Evolutionary conservation across 202 grass and related monocot species (phyloP).

Genomic region (Setaria italica): DNA sequence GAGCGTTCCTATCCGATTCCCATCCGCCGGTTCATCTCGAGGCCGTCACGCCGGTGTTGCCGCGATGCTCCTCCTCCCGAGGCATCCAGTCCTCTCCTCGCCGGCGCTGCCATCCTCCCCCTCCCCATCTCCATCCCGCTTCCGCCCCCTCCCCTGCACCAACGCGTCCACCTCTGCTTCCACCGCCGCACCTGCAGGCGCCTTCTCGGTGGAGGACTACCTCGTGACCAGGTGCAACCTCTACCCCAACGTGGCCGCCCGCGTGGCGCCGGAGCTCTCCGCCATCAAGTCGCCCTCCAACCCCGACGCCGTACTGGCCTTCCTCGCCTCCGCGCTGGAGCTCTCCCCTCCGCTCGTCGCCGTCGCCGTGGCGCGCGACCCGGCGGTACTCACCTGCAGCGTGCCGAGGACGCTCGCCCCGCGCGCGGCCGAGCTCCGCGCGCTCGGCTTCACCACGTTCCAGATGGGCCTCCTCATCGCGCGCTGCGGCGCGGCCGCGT

Average conservation of each 20-base stretch:
- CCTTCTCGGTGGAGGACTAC: conserved; percentile 27
- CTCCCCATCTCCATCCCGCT: background rate
- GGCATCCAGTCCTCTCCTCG: background rate
- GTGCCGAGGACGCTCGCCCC: conserved; percentile 29
- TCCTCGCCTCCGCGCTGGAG: conserved; percentile 28
- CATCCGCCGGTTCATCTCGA: background rate
- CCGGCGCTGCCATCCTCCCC: background rate
- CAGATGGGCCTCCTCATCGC: conserved; percentile 28
- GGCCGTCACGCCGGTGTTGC: background rate
- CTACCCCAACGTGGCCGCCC: conserved; percentile 35
- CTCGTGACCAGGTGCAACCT: conserved; percentile 36
- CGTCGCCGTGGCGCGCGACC: conserved; percentile 26
- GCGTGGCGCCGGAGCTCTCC: conserved; percentile 36
- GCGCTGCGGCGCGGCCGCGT: conserved; percentile 29
- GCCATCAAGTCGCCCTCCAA: conserved; percentile 43
- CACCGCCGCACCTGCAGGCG: background rate
- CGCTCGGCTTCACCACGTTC: conserved; percentile 38
- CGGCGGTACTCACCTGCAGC: conserved; percentile 24
- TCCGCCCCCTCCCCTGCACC: conserved; percentile 5
- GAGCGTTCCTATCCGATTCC: background rate
- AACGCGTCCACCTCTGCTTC: background rate
- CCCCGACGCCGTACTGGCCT: conserved; percentile 43
- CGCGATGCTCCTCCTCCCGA: conserved; percentile 21
- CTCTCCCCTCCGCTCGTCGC: conserved; percentile 35
- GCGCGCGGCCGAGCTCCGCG: conserved; percentile 21